Base-by-base conservation (phyloP, 129 eudicot species). In the Flaveria brownii region DNA sequence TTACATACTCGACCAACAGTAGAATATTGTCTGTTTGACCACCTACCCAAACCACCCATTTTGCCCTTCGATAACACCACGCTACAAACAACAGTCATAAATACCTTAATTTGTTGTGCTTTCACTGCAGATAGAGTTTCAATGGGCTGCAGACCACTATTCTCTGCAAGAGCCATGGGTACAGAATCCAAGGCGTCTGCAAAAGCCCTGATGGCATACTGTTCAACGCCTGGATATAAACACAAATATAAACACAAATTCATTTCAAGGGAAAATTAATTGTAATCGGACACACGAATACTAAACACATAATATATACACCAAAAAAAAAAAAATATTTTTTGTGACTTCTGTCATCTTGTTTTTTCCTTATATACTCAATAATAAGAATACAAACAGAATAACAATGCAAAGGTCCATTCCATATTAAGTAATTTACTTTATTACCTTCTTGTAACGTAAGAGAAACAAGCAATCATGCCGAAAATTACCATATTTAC, bases 111-210 rank as follows among this genome's bases (percentile, higher is more conserved):
- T 80, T 95, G 99, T 81, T 95, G 99, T 23, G 90, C 83, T 82
- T 89, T 95, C 17, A 95, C 97, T 7, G 96, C 99, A 60, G 97
- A 86, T 57, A 95, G 60, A 70, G 99, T 95, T 80, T 91, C 99
- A 54, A 95, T 95, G 59, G 96, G 96, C 62, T 88, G 93, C 76
- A 95, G 91, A 52, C 99, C 99, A 67, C 99, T 95, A 63, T 95
- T 95, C 76, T 95, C 99, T 17, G 99, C 99, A 47, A 95, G 94
- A 22, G 99, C 99, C 97, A 95, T 91, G 15, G 99, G 99, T 22
- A 95, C 82, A 33, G 97, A 81, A 77, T 95, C 99, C 88, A 94
- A 83, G 45, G 99, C 99, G 83, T 94, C 99, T 5, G 97, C 99
- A 67, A 94, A 94, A 51, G 94, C 92, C 92, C 99, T 86, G 61